Base-by-base conservation (phyloP, 352 stramenopile species). In the Pythium diclinum region DNA sequence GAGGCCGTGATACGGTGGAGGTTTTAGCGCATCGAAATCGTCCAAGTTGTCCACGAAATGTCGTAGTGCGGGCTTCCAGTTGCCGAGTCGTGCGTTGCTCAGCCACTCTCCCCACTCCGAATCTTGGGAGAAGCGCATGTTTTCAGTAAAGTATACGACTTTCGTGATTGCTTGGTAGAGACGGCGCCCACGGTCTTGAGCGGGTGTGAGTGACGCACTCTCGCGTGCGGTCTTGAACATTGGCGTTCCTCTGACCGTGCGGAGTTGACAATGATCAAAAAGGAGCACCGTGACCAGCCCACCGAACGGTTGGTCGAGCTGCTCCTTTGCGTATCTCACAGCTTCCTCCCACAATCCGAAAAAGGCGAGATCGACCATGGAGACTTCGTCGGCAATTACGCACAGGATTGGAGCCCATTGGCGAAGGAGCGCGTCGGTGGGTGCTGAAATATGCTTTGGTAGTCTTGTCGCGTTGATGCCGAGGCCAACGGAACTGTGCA, bases 301-400 rank as follows among this genome's bases (percentile, higher is more conserved):
- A 7, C 55, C 55, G 13, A 69, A 61, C 2, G 34, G 11, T 17
- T 62, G 2, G 17, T n/a, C 23, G 3, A 30, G 19, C n/a, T 38
- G 42, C 10, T 73, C 61, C 30, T 69, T 73, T 0, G 61, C 19
- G 3, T 62, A 9, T 5, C 38, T 34, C 5, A 69, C n/a, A 4
- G 61, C 49, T 59, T 73, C 67, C 58, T 67, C 67, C 61, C 67
- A 69, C 1, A 73, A 46, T 14, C 61, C 61, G 23, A 69, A 67
- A 11, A 73, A 63, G 7, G 14, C 36, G 0, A 73, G 19, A 44
- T 67, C 55, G n/a, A 47, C 51, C 57, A 73, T 69, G 0, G 58
- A 70, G 6, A 70, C 7, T 48, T 73, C 67, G 54, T 73, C 61
- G 0, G 36, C 67, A 17, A 73, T 46, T 0, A 69, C 44, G 6